Base-by-base conservation (phyloP, 2,329 filamentous ascomycete species). In the Xylaria sp. region DNA sequence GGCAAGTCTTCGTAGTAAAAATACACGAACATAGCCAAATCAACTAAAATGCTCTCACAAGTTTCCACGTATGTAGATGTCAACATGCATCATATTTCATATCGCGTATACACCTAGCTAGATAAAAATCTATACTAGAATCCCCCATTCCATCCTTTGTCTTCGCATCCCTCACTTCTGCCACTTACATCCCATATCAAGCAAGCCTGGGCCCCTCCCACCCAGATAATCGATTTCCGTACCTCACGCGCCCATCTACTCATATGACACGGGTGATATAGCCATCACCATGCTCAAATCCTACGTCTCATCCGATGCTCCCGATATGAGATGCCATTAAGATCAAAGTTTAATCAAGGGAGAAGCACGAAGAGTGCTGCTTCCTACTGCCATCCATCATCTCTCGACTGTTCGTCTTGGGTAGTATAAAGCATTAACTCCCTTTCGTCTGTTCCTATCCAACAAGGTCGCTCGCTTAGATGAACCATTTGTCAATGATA, bases 401-500 rank as follows among this genome's bases (percentile, higher is more conserved):
- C 39, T 42, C 39, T 42, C 12, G 14, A 12, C 39, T 11, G 39
- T 42, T 42, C 5, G 14, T 11, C 12, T 42, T 5, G 24, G 32
- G 36, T 30, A 24, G 34, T 27, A 12, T 53, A 27, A 32, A 19
- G 34, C 19, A 62, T 62, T 57, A 45, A 3, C n/a, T 21, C 34
- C 50, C 4, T 24, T 27, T 14, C 24, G 4, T 11, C 21, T 30
- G 8, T 36, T 12, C 59, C 64, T 57, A 19, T 34, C 11, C n/a
- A 42, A 56, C 7, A 47, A 24, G 48, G 21, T 14, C 58, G 45
- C 51, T 58, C 58, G 61, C 54, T 50, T 57, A 45, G 45, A 57
- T 56, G 51, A 65, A 51, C n/a, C 7, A 34, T 27, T 59, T 14
- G 34, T 27, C 45, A n/a, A 48, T 67, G 36, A 45, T 63, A 30